Evolutionary conservation across 2,329 filamentous ascomycete genomes (phyloP).

Genomic region (Rutstroemia sp.): DNA sequence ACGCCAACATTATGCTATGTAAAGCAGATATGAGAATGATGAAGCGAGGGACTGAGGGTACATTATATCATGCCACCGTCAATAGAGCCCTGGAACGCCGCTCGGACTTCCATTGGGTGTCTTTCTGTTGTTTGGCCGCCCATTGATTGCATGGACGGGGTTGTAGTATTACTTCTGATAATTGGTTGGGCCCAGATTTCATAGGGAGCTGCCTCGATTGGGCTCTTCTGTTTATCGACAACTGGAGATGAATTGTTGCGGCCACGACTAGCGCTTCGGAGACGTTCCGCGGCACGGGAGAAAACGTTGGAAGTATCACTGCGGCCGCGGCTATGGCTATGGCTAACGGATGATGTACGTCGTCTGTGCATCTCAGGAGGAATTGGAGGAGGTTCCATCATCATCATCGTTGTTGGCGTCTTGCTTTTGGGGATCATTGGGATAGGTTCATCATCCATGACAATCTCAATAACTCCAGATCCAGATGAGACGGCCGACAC

Average conservation of each 20-base stretch:
- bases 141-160: conserved; percentile 7
- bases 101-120: conserved; percentile 28
- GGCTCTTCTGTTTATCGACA: conserved; percentile 21
- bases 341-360: conserved; percentile 13
- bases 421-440: conserved; percentile 4
- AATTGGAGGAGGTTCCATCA: conserved; percentile 14
- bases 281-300: conserved; percentile 50
- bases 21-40: not conserved
- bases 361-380: conserved; percentile 36
- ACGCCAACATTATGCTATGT: not conserved
- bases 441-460: conserved; percentile 44
- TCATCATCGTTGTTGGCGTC: not conserved
- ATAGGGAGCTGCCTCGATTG: conserved; percentile 14
- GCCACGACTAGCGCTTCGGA: conserved; percentile 52
- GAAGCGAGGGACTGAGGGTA: conserved; percentile 1
- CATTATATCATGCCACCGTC: conserved; percentile 30
- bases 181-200: conserved; percentile 15
- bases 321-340: conserved; percentile 48
- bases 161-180: conserved; percentile 8
- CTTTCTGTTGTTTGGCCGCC: conserved; percentile 17
- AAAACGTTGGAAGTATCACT: conserved; percentile 48
- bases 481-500: conserved; percentile 31
- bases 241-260: conserved; percentile 32
- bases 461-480: conserved; percentile 56
- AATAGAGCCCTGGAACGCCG: conserved; percentile 22